Conservation (phyloP, 768 basidiomycete species). For the Filobasidium wieringae region DNA sequence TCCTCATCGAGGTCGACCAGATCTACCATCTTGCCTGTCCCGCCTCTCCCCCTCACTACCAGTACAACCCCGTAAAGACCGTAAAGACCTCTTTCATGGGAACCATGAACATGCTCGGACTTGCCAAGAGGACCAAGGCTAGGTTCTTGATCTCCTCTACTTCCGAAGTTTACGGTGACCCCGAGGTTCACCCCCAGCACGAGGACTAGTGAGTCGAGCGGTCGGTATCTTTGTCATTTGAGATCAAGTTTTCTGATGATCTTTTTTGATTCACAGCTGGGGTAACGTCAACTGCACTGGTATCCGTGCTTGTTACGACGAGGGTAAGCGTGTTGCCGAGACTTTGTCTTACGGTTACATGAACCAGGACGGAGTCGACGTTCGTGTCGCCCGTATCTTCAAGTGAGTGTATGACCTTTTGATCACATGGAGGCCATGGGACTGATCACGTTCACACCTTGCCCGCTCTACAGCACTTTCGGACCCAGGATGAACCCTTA, state of each 20-base stretch:
- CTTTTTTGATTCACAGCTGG: constrained; percentile 50
- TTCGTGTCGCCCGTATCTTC: constrained; percentile 96
- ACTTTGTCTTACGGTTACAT: constrained; percentile 94
- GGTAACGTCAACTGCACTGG: constrained; percentile 98
- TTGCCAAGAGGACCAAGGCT: constrained; percentile 94
- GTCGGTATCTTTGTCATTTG: background rate
- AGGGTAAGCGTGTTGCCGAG: constrained; percentile 98
- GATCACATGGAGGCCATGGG: constrained; percentile 55
- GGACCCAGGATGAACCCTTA: constrained; percentile 63
- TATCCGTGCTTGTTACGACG: constrained; percentile 97
- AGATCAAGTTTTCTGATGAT: background rate
- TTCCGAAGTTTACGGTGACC: constrained; percentile 97
- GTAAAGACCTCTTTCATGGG: constrained; percentile 98
- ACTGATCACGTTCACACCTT: constrained; percentile 27
- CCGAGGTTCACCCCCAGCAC: constrained; percentile 90
- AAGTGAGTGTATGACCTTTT: constrained; percentile 43
- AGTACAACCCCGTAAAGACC: constrained; percentile 95
- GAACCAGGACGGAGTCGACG: constrained; percentile 85
- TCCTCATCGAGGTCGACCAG: constrained; percentile 98
- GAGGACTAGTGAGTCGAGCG: constrained; percentile 70
- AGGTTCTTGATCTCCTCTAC: constrained; percentile 93
- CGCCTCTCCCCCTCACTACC: constrained; percentile 93
- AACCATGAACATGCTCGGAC: constrained; percentile 94
- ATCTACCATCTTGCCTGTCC: constrained; percentile 98
- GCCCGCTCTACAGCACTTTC: constrained; percentile 16